Base-by-base conservation (phyloP, 1,284 basidiomycete genomes). In the Bjerkandera adusta region DNA sequence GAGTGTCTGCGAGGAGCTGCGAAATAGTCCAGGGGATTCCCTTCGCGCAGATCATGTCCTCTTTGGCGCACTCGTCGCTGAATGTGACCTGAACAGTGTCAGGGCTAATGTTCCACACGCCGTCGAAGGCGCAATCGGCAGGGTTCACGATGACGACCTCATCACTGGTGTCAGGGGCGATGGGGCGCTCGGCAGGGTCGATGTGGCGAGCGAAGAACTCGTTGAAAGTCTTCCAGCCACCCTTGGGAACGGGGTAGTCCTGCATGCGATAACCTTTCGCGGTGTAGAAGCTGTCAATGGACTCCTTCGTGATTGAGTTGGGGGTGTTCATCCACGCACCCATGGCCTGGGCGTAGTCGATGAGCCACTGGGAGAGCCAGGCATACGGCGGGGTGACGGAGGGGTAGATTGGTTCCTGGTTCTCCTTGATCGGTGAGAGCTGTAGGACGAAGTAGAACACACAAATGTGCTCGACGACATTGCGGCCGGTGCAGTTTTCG, bases 151-250 rank as follows among this genome's bases (percentile, higher is more conserved):
- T 53, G 12, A 52, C 46, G 12, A 18, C 43, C 33, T 36, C 13
- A 44, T 51, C 49, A 24, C 4, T 24, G 13, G 45, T 41, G 48
- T 50, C 49, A 8, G n/a, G n/a, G n/a, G 47, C 48, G 47, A 57
- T 51, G 35, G 55, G 55, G 6, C 55, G 53, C 36, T 33, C 2
- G 2, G 15, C 36, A 15, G 45, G 39, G n/a, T 51, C 38, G 43
- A 57, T 50, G 12, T 50, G 18, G 12, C 55, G 53, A 4, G 53
- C 47, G 40, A 57, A 57, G 49, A 57, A 55, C 25, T 57, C 51
- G 45, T 57, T 57, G 47, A 57, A 57, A 12, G 49, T 53, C 47
- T 45, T 48, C 55, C 55, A 57, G 2, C 39, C 45, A 15, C 38
- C 47, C 15, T n/a, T 10, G 25, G 48, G 51, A n/a, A 13, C 38